These are phyloP conservation scores for Flammula alnicola DNA, from an alignment of 1,284 basidiomycete species.

Conservation along the genomic window DNA sequence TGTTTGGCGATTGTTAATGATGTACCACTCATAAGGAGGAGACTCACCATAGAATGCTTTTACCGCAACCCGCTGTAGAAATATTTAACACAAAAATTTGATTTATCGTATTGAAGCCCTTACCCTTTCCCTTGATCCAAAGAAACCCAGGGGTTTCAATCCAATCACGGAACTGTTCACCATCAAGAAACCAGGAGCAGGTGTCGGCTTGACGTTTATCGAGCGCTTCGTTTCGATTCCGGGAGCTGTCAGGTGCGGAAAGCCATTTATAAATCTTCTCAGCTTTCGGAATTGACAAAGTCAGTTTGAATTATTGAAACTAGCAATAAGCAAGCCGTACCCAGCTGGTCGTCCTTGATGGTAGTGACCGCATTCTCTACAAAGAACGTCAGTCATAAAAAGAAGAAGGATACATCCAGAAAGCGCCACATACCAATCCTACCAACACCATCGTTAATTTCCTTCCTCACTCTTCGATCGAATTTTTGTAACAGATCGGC, in stretches of 20 bases:
- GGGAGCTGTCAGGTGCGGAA: constrained; percentile 11
- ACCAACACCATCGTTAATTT: neutral
- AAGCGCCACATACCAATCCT: too few species aligned
- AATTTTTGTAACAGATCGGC: neutral
- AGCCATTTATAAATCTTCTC: constrained; percentile 8
- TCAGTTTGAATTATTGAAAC: neutral
- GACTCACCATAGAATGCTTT: neutral
- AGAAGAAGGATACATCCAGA: too few species aligned
- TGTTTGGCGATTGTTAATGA: too few species aligned
- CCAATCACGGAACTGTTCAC: neutral
- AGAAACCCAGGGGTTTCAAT: neutral
- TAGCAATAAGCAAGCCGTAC: neutral
- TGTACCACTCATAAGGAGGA: too few species aligned
- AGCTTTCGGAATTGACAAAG: neutral
- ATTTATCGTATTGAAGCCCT: neutral
- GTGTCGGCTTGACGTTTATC: constrained; percentile 9
- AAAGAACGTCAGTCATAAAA: too few species aligned
- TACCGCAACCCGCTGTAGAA: neutral
- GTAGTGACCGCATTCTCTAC: neutral
- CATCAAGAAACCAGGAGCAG: constrained; percentile 11
- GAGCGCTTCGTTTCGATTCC: constrained; percentile 4
- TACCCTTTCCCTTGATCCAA: constrained; percentile 7
- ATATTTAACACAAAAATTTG: neutral
- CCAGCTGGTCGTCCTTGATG: neutral
- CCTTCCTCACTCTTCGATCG: neutral